Conservation (phyloP, 208 protist species). For the Leishmania martiniquensis region DNA sequence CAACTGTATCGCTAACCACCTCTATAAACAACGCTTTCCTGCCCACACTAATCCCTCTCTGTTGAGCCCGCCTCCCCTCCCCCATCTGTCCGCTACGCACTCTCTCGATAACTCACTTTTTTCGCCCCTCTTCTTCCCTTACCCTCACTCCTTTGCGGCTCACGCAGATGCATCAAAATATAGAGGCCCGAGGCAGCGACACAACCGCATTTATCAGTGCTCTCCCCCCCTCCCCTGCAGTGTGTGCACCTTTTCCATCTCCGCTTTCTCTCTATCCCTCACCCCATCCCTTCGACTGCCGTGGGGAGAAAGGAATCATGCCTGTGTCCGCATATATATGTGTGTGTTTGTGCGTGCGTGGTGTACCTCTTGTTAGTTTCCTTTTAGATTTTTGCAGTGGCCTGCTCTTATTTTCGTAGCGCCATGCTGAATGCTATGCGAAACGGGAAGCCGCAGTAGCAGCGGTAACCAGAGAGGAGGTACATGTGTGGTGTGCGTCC, state of each 20-base stretch:
- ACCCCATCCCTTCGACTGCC: neutral
- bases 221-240: neutral
- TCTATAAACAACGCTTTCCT: neutral
- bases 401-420: neutral
- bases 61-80: neutral
- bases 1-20: neutral
- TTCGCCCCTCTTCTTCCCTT: neutral
- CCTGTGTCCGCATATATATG: too few species aligned
- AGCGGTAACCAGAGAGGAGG: neutral
- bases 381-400: neutral
- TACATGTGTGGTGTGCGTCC: neutral
- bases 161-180: neutral
- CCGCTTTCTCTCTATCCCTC: neutral
- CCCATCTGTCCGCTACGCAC: neutral
- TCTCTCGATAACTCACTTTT: neutral
- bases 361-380: neutral
- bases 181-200: neutral
- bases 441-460: neutral
- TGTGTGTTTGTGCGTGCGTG: neutral
- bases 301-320: neutral
- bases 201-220: neutral
- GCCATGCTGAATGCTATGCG: neutral
- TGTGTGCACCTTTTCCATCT: neutral
- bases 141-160: neutral
- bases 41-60: neutral